These are phyloP conservation scores for Aspergillus sp. DNA, from an alignment of 2,329 filamentous ascomycete species.

Conservation along the genomic window DNA sequence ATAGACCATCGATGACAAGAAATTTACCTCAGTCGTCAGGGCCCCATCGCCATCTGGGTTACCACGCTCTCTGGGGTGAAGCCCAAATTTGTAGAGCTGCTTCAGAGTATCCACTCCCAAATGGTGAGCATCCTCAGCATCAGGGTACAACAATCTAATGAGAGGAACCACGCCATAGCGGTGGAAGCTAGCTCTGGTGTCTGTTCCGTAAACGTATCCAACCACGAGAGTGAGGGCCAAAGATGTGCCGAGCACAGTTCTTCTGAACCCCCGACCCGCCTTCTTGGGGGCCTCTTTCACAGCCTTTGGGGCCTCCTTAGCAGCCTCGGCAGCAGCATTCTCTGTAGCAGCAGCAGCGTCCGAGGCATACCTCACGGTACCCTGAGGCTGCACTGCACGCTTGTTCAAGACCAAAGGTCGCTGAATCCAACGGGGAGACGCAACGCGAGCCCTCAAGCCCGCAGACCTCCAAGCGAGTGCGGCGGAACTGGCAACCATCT, in stretches of 20 bases:
- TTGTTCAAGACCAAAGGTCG: slow-evolving; percentile 16
- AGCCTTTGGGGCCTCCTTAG: slow-evolving; percentile 8
- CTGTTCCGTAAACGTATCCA: slow-evolving; percentile 66
- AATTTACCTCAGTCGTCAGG: slow-evolving; percentile 47
- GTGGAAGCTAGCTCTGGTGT: slow-evolving; percentile 68
- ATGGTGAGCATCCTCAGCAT: slow-evolving; percentile 83
- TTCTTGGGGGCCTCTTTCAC: slow-evolving; percentile 25
- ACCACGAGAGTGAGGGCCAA: slow-evolving; percentile 45
- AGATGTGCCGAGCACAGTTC: slow-evolving; percentile 43
- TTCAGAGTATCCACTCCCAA: slow-evolving; percentile 67
- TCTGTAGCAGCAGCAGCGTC: slow-evolving; percentile 8
- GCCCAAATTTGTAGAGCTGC: slow-evolving; percentile 64
- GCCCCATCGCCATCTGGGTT: slow-evolving; percentile 50
- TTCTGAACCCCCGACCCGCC: slow-evolving; percentile 21
- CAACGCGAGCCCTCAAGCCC: slow-evolving; percentile 18
- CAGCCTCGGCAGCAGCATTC: slow-evolving; percentile 10
- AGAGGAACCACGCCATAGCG: slow-evolving; percentile 57
- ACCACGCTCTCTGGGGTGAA: slow-evolving; percentile 81
- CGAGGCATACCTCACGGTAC: slow-evolving; percentile 17
- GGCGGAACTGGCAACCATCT: slow-evolving; percentile 19
- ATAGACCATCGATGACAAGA: neutral
- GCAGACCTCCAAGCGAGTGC: slow-evolving; percentile 21
- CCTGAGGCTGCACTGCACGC: slow-evolving; percentile 10
- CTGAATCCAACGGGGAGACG: slow-evolving; percentile 18
- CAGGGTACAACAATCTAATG: slow-evolving; percentile 37